Evolutionary conservation across 1,139 yeast genomes (phyloP), one percentile per base, ranked within the genome.

Genomic region (Magnusiomyces clavatus): DNA sequence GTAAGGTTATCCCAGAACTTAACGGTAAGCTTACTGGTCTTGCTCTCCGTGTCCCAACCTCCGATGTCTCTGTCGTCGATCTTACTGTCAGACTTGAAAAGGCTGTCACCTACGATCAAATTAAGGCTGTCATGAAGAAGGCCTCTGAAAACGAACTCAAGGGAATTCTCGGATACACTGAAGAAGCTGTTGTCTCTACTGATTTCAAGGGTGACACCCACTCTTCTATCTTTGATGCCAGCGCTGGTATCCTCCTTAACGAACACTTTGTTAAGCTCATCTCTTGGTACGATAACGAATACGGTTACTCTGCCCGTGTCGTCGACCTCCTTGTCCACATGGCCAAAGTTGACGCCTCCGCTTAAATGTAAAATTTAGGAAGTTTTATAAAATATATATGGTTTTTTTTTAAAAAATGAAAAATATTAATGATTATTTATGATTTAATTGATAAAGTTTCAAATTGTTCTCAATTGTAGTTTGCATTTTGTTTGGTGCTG

Each of bases 201-300:
- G 94, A 85, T 73, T 86, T 86, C 82, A 73, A 83, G 67, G 83
- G 87, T 64, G 86, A 86, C 68, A 62, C 79, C 58, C 82, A 78
- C 80, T 85, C 94, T 53, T 83, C 90, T 57, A 82, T 83, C 80
- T 86, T 83, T 67, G 95, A 85, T 70, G 83, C 86, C 67, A 77
- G 79, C 77, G 95, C 95, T 58, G 89, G 92, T 77, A 84, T 85
- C 76, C 78, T 81, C 69, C 80, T 85, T 69, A 81, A 85, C 70
- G 86, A 86, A 73, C 80, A 81, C 70, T 85, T 85, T 72, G 88
- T 84, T 75, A 85, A 85, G 81, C 83, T 86, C 74, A 78, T 85
- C 73, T 76, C 92, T 57, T 85, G 94, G 94, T 85, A 85, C 81
- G 95, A 86, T 73, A 85, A 85, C 77, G 95, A 86, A 77, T 86